Conservation (phyloP, 2,329 filamentous ascomycete genomes). For the Aaosphaeria pasadenensis region DNA sequence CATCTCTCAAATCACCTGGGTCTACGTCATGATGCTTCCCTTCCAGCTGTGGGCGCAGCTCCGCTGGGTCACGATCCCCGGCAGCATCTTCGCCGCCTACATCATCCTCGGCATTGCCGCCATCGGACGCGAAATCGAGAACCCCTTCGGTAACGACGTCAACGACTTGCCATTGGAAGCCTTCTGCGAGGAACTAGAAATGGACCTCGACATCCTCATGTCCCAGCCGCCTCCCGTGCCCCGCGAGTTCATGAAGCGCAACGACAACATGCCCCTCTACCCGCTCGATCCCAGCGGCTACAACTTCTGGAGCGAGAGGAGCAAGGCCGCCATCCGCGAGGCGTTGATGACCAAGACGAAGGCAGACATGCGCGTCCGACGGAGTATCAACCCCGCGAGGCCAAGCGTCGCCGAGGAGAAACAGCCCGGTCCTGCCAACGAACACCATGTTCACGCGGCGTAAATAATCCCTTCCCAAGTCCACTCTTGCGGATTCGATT, state of each 20-base stretch:
- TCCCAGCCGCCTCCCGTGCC: conserved; percentile 52
- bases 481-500: no score
- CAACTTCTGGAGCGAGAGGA: conserved; percentile 33
- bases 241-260: conserved; percentile 50
- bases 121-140: conserved; percentile 80
- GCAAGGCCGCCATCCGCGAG: conserved; percentile 42
- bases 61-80: conserved; percentile 74
- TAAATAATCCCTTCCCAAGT: background rate
- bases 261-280: conserved; percentile 55
- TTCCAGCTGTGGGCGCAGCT: conserved; percentile 71
- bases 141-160: conserved; percentile 79
- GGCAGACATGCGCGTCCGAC: conserved; percentile 28
- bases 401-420: conserved; percentile 1
- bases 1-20: conserved; percentile 82
- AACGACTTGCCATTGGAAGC: conserved; percentile 67
- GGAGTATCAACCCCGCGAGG: conserved; percentile 6
- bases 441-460: background rate
- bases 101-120: conserved; percentile 76
- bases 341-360: conserved; percentile 43
- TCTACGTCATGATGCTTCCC: conserved; percentile 76
- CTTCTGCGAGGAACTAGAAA: conserved; percentile 71
- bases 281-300: conserved; percentile 49
- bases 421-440: background rate
- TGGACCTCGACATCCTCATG: conserved; percentile 72
- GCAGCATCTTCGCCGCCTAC: conserved; percentile 67